Conservation (phyloP, 1,139 yeast genomes). For the Debaryomyces coudertii region DNA sequence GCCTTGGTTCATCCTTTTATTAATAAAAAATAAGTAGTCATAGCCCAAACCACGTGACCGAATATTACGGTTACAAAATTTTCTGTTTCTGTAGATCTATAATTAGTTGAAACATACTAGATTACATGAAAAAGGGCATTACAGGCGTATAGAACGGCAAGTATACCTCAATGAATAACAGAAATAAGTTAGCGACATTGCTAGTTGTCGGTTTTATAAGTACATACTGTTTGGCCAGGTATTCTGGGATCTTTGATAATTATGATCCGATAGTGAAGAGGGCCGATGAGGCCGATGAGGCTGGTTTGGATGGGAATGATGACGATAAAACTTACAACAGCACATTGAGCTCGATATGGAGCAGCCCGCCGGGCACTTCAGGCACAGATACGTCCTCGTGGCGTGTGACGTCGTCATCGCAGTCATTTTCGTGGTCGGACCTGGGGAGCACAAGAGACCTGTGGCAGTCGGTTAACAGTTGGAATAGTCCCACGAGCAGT, state of each 20-base stretch:
- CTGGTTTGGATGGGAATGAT: background rate
- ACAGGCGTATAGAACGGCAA: background rate
- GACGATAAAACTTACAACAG: background rate
- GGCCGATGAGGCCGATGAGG: background rate
- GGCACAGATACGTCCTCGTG: background rate
- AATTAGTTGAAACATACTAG: background rate
- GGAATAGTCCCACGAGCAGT: background rate
- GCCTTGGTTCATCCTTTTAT: too few relatives aligned
- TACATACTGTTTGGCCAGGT: background rate
- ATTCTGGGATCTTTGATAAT: background rate
- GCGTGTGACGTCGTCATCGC: background rate
- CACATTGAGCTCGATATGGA: background rate
- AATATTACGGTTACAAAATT: background rate
- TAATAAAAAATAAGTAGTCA: too few relatives aligned
- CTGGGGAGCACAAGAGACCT: background rate
- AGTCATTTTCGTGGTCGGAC: background rate
- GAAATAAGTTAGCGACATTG: background rate
- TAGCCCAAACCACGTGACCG: background rate
- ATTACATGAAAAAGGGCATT: background rate
- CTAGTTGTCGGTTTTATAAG: background rate
- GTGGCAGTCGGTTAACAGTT: too few relatives aligned
- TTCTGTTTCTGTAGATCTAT: background rate
- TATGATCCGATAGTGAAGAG: conserved; percentile 2
- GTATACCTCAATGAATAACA: background rate
- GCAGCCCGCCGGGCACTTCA: background rate